Evolutionary conservation across 2,329 filamentous ascomycete genomes (phyloP).

Genomic region (Fusarium stilboides): DNA sequence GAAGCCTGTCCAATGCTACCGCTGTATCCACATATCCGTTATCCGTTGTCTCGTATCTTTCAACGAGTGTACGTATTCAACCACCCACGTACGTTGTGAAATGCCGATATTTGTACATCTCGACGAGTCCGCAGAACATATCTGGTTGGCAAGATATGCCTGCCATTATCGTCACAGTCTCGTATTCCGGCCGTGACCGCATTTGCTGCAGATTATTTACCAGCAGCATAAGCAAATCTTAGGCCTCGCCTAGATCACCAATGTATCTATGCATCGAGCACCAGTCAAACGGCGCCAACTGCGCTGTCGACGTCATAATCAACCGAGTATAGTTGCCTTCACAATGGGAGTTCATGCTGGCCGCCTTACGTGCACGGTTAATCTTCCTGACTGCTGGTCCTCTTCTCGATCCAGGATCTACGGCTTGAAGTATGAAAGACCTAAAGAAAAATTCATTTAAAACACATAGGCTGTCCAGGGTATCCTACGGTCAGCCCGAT

Average conservation of each 20-base stretch:
- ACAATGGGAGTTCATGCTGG: slow-evolving; percentile 12
- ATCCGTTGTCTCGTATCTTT: slow-evolving; percentile 15
- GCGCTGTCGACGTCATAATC: slow-evolving; percentile 22
- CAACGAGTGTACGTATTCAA: neutral
- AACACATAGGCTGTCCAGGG: neutral
- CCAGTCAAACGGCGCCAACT: slow-evolving; percentile 2
- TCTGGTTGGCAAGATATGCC: neutral
- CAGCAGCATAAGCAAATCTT: neutral
- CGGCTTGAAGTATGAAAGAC: neutral
- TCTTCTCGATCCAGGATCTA: neutral
- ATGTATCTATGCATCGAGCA: slow-evolving; percentile 14
- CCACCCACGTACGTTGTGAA: neutral
- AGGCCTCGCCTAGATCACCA: slow-evolving; percentile 20
- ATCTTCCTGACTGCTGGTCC: neutral
- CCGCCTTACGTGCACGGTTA: slow-evolving; percentile 10
- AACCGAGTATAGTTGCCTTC: slow-evolving; percentile 16
- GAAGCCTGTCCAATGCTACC: neutral
- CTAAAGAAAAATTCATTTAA: neutral
- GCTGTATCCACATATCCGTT: neutral
- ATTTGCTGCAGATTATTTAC: slow-evolving; percentile 11
- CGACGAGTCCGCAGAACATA: neutral
- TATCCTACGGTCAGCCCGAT: neutral
- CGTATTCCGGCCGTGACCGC: slow-evolving; percentile 19
- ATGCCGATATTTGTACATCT: slow-evolving; percentile 1
- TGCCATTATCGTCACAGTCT: slow-evolving; percentile 6